Percentiles rank a stretch among this genome's conserved stretches.
Evolutionary conservation across 148 eudicot species (phyloP).

Genomic region (Vaccinium corymbosum): DNA sequence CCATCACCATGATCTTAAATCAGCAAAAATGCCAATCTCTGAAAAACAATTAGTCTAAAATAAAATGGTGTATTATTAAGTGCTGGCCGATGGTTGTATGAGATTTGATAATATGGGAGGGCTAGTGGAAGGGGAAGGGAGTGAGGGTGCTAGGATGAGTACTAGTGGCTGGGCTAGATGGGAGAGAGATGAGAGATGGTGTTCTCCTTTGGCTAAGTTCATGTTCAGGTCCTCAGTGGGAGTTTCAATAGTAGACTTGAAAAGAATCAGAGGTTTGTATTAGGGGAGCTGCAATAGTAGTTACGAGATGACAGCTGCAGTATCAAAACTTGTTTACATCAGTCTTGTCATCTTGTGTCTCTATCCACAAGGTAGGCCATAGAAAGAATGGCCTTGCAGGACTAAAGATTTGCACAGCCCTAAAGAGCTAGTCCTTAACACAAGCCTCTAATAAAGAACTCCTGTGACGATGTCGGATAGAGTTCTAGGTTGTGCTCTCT

Average conservation of each 20-base stretch:
- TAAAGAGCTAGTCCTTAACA: not conserved
- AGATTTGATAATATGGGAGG: not conserved
- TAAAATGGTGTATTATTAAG: not conserved
- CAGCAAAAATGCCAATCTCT: not conserved
- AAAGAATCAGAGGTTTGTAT: not conserved
- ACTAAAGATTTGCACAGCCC: not conserved
- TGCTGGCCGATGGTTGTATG: not conserved
- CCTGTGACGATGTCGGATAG: not conserved
- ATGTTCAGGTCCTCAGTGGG: not conserved
- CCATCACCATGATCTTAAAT: not conserved
- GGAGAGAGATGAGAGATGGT: not conserved
- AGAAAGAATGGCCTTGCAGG: not conserved
- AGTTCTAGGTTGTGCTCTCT: not conserved
- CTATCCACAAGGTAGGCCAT: not conserved
- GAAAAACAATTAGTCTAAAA: not conserved
- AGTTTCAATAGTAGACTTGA: too few relatives aligned
- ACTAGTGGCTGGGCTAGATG: not conserved
- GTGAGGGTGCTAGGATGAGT: not conserved
- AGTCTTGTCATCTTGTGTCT: not conserved
- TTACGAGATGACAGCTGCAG: not conserved
- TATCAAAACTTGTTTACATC: not conserved
- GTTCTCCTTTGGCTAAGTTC: not conserved
- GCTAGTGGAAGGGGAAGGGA: not conserved
- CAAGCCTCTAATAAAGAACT: not conserved
- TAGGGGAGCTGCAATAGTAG: not conserved